phyloP scores from a whole-genome alignment of 177 flowering plant species.

The Telopea speciosissima region DNA sequence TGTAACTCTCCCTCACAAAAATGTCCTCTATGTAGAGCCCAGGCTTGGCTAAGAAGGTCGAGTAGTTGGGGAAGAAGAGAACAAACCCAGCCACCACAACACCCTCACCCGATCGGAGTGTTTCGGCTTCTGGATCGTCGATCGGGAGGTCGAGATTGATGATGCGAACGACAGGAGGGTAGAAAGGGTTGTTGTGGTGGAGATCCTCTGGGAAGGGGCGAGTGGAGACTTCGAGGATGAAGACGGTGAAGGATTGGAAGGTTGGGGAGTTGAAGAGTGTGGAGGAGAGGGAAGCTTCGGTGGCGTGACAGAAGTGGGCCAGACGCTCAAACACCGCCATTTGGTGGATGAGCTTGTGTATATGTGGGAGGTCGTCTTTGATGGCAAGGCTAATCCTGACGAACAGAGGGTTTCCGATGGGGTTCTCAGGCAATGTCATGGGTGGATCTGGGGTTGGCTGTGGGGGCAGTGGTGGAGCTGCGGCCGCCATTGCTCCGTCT shows the following conservation, averaged over 20 bases:
- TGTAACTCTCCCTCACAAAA: constrained; percentile 75
- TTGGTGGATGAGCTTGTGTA: constrained; percentile 48
- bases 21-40: constrained; percentile 87
- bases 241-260: constrained; percentile 47
- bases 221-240: constrained; percentile 33
- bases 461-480: constrained; percentile 40
- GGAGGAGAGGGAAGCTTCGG: constrained; percentile 35
- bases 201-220: constrained; percentile 22
- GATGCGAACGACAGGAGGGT: constrained; percentile 14
- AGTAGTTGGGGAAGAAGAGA: constrained; percentile 79
- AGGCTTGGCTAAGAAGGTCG: constrained; percentile 69
- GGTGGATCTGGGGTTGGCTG: constrained; percentile 29
- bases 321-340: constrained; percentile 51
- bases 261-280: constrained; percentile 44
- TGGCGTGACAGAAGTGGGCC: constrained; percentile 37
- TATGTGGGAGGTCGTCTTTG: constrained; percentile 31
- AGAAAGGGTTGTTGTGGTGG: constrained; percentile 6
- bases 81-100: constrained; percentile 67
- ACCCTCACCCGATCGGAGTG: constrained; percentile 24
- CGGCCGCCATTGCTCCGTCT: too few relatives aligned
- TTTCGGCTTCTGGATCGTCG: constrained; percentile 45
- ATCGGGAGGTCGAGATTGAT: constrained; percentile 33
- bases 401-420: constrained; percentile 30
- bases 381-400: constrained; percentile 45
- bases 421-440: constrained; percentile 17